Base-by-base conservation (phyloP, 2,329 filamentous ascomycete species). In the Ophiostoma angusticollis region DNA sequence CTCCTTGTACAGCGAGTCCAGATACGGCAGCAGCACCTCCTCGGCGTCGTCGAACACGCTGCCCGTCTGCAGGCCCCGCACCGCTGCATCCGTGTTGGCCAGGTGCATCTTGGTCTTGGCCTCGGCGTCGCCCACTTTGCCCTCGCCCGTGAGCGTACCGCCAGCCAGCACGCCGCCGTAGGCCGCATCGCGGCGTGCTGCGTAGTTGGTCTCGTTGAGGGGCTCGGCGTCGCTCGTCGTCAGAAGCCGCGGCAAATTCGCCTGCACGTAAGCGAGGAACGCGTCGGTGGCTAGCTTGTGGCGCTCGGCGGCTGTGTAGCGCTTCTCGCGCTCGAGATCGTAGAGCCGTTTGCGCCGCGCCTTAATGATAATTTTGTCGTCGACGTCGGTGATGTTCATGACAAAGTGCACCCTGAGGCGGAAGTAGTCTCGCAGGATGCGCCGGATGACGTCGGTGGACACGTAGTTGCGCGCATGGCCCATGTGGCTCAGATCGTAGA, bases 391-490 rank as follows among this genome's bases (percentile, higher is more conserved):
- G 37, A 83, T 80, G 58, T 85, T 85, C 72, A 84, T 82, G 41
- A 84, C 76, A 58, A 84, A 84, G 39, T 72, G 67, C 40, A 85
- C 68, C 30, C 79, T 62, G 55, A 76, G 84, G 40, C 72, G 69
- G 54, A 84, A 84, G 58, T 84, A 84, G 54, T 81, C 71, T 44
- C 65, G 59, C 58, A 84, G 59, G 47, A 85, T 77, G 49, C 80
- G 70, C 40, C 80, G 69, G 47, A 84, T 71, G 44, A 84, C 81
- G 57, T 85, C 81, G 25, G 78, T 84, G 41, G 74, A 78, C 44
- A 85, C 78, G 67, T 84, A 85, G 58, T 84, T 85, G 47, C 79
- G 66, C 24, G 79, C 80, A 59, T 85, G 81, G 33, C 80, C 80
- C 48, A 85, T 58, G 64, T 84, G 80, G 44, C 77, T 68, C 59